These are phyloP conservation scores for Cystobasidiaceae sp. DNA, from an alignment of 1,284 basidiomycete species.

Conservation along the genomic window DNA sequence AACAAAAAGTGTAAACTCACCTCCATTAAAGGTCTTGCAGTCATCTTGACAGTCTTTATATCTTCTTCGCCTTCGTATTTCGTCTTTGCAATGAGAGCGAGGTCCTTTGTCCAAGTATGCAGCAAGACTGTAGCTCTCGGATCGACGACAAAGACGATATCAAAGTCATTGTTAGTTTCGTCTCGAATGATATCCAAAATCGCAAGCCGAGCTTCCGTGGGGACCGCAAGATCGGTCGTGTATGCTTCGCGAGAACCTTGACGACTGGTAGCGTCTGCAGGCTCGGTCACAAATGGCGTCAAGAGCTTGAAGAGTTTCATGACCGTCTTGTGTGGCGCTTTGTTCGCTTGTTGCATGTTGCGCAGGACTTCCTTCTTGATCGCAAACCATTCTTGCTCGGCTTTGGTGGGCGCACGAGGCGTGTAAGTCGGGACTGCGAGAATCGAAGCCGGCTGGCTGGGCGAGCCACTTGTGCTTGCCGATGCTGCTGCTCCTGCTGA, in stretches of 20 bases:
- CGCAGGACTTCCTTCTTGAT: slow-evolving; percentile 4
- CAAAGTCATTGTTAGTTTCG: slow-evolving; percentile 22
- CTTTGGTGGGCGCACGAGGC: not conserved
- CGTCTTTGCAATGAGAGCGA: slow-evolving; percentile 18
- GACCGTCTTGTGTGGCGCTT: slow-evolving; percentile 23
- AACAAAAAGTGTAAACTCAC: slow-evolving; percentile 8
- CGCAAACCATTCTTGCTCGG: slow-evolving; percentile 5
- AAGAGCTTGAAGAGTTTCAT: slow-evolving; percentile 21
- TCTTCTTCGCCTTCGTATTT: slow-evolving; percentile 2
- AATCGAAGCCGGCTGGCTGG: not conserved
- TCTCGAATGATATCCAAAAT: slow-evolving; percentile 15
- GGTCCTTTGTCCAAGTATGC: slow-evolving; percentile 23
- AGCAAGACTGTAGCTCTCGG: slow-evolving; percentile 27
- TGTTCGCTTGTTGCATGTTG: slow-evolving; percentile 5
- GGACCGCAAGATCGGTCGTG: slow-evolving; percentile 12
- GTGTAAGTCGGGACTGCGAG: not conserved
- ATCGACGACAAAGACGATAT: slow-evolving; percentile 19
- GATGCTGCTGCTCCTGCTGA: not conserved
- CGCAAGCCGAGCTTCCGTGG: not conserved
- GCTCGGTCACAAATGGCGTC: slow-evolving; percentile 17
- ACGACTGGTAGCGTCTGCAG: not conserved
- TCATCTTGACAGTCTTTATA: slow-evolving; percentile 14
- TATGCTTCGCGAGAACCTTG: slow-evolving; percentile 5
- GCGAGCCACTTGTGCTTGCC: not conserved
- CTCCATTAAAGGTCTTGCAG: slow-evolving; percentile 18